Evolutionary conservation across 2,329 filamentous ascomycete genomes (phyloP), one percentile per base, ranked within the genome.

Genomic region (Metarhizium album): DNA sequence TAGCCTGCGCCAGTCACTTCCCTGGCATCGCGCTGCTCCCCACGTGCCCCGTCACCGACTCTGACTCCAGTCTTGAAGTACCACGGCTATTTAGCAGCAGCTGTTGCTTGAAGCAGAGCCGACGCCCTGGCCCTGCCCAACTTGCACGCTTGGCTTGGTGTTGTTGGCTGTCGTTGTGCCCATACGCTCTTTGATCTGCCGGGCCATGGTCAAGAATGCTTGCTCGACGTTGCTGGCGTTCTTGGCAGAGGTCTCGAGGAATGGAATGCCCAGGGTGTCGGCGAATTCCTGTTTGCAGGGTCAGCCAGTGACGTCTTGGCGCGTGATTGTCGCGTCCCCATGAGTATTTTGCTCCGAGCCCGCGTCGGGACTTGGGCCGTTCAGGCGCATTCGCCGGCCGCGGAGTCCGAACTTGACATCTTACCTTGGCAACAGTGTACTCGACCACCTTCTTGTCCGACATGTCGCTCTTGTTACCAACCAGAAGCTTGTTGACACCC

Each of bases 391-490:
- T 29, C 38, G 16, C 22, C 13, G 13, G 8, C 24, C 22, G 40
- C 20, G 7, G 11, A 8, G 22, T n/a, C 40, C 18, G 24, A 18
- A 43, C 16, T 23, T 18, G 6, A 6, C n/a, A 49, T 57, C 79
- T 54, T 76, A 96, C 93, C 88, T 98, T 98, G 62, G 93, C 93
- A 61, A 97, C 93, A 58, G 90, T 95, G 82, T 98, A 98, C 73
- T 98, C 93, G 56, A 98, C 93, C 40, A 97, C 93, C 80, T 97
- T 98, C 87, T 98, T 98, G 76, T 98, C 93, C 54, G 91, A 84
- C 90, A 98, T 97, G 87, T 98, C 93, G 74, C 90, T 95, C 86
- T 98, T 98, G 86, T 98, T 98, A 67, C 93, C 93, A 56, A 98
- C 91, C 55, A 98, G 84, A 59, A 98, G 81, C 82, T 98, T 98